Evolutionary conservation across 169 alveolate species (phyloP).

Genomic region (Hepatocystis sp.): DNA sequence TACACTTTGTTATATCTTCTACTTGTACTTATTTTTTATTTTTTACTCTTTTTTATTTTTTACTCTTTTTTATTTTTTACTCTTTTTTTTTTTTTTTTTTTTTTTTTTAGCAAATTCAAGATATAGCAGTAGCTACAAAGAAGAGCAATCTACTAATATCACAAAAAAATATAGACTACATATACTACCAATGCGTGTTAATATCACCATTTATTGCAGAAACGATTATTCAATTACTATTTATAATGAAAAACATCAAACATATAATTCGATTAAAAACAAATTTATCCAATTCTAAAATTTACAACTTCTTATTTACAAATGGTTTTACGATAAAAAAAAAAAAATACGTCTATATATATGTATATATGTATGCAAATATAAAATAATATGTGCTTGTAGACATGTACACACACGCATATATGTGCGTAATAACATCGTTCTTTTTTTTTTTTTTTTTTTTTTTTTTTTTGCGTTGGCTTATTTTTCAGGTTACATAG

Average conservation of each 20-base stretch:
- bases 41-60: background rate
- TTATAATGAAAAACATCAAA: conserved; percentile 58
- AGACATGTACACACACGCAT: too few relatives aligned
- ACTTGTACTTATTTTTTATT: background rate
- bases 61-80: background rate
- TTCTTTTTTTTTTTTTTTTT: conserved; percentile 3
- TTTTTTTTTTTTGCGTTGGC: too few relatives aligned
- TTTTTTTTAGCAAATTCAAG: conserved; percentile 6
- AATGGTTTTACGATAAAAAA: conserved; percentile 21
- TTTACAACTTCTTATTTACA: conserved; percentile 64
- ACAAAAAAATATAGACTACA: conserved; percentile 19
- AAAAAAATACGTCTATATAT: conserved; percentile 6
- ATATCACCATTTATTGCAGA: conserved; percentile 74
- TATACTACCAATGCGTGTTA: conserved; percentile 34
- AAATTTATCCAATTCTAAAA: conserved; percentile 11
- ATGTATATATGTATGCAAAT: background rate
- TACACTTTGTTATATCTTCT: too few relatives aligned
- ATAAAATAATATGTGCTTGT: too few relatives aligned
- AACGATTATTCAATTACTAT: conserved; percentile 57
- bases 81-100: conserved; percentile 3
- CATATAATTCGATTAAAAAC: conserved; percentile 47
- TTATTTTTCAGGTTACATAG: conserved; percentile 45
- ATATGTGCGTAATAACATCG: too few relatives aligned
- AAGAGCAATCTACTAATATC: too few relatives aligned
- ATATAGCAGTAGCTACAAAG: too few relatives aligned